Evolutionary conservation across 2,329 filamentous ascomycete species (phyloP).

Genomic region (Verticillium zaregamsianum): DNA sequence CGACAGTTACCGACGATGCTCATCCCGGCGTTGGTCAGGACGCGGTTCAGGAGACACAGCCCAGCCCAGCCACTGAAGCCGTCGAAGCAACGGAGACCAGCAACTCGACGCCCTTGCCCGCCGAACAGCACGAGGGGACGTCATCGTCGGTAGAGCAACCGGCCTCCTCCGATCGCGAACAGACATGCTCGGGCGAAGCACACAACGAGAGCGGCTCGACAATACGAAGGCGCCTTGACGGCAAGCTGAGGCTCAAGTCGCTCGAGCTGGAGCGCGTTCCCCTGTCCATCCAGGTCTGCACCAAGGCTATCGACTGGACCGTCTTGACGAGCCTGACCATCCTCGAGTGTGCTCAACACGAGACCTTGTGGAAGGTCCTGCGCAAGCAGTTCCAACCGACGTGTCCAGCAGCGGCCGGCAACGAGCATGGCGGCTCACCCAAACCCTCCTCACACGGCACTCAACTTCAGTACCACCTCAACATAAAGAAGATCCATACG

Average conservation of each 20-base stretch:
- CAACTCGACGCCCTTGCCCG: not conserved
- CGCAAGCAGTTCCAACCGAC: constrained; percentile 56
- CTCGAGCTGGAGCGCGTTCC: constrained; percentile 72
- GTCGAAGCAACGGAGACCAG: not conserved
- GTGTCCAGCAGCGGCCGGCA: constrained; percentile 19
- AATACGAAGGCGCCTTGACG: constrained; percentile 38
- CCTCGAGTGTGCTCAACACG: constrained; percentile 68
- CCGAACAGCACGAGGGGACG: not conserved
- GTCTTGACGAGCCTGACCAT: constrained; percentile 68
- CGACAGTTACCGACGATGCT: not conserved
- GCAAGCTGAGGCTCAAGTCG: constrained; percentile 62
- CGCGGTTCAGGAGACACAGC: not conserved
- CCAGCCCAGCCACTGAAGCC: not conserved
- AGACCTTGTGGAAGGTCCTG: constrained; percentile 70
- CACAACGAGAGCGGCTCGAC: constrained; percentile 12
- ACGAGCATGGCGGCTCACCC: constrained; percentile 11
- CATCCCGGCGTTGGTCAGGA: not conserved
- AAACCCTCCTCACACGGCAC: not conserved
- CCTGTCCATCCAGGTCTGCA: constrained; percentile 67
- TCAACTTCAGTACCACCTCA: constrained; percentile 54
- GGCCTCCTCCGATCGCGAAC: not conserved
- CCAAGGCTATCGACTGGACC: constrained; percentile 71
- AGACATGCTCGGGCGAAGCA: not conserved
- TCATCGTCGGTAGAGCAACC: not conserved
- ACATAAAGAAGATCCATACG: constrained; percentile 70